Conservation (phyloP, 768 basidiomycete genomes). For the Leccinum boreale region DNA sequence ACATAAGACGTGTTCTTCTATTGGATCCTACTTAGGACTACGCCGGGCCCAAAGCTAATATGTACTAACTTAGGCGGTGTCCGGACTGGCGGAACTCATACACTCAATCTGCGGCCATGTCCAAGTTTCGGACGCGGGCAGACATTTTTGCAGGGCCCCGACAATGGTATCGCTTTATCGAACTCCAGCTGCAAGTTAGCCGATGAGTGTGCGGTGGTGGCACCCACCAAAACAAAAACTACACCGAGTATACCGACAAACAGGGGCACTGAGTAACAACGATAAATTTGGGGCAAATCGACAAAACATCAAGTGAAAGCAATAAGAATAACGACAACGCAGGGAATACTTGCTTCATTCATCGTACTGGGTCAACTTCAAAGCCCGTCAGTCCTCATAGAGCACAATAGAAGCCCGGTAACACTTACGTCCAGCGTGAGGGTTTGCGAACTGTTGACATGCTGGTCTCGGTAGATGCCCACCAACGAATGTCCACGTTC, state of each 20-base stretch:
- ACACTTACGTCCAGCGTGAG: slow-evolving; percentile 82
- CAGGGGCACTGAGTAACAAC: neutral
- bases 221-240: neutral
- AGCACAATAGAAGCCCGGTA: neutral
- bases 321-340: slow-evolving; percentile 23
- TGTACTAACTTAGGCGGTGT: no score
- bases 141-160: no score
- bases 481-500: slow-evolving; percentile 88
- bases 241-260: neutral
- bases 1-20: slow-evolving; percentile 3
- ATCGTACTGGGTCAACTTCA: slow-evolving; percentile 29
- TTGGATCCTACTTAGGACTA: no score
- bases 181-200: neutral
- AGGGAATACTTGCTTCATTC: slow-evolving; percentile 15
- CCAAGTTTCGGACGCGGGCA: no score
- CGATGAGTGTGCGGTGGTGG: neutral
- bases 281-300: neutral
- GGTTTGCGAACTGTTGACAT: slow-evolving; percentile 87
- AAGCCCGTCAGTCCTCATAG: slow-evolving; percentile 5
- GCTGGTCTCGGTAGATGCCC: slow-evolving; percentile 93
- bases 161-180: neutral
- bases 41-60: no score
- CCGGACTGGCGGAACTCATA: no score
- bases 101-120: no score
- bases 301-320: slow-evolving; percentile 11